Percentiles rank a stretch among this genome's conserved stretches.
Conservation (phyloP, 805 yeast species). For the Wickerhamia fluorescens region DNA sequence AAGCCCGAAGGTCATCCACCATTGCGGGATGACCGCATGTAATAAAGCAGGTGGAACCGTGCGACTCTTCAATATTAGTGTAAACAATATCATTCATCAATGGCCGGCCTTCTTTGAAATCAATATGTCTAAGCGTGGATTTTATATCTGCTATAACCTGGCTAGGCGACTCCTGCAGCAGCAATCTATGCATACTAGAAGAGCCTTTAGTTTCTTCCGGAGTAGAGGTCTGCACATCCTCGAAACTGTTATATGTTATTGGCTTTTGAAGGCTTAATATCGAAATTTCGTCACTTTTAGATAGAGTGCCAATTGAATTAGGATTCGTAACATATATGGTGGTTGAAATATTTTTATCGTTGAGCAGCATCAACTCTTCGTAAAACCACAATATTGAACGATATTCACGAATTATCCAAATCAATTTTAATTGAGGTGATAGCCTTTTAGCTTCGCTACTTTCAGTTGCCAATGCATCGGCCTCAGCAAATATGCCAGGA, state of each 20-base stretch:
- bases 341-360: constrained; percentile 20
- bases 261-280: too few relatives aligned
- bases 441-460: constrained; percentile 1
- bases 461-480: constrained; percentile 9
- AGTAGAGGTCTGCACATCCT: too few relatives aligned
- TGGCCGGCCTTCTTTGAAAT: constrained; percentile 30
- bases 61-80: constrained; percentile 6
- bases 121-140: constrained; percentile 23
- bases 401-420: constrained; percentile 59
- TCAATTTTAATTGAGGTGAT: constrained; percentile 37
- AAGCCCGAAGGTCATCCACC: constrained; percentile 26
- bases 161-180: not conserved
- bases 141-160: constrained; percentile 6
- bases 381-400: constrained; percentile 44
- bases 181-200: constrained; percentile 1
- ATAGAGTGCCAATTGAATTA: too few relatives aligned
- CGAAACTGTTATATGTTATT: too few relatives aligned
- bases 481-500: constrained; percentile 48
- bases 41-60: constrained; percentile 16
- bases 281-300: too few relatives aligned
- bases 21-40: constrained; percentile 27
- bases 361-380: constrained; percentile 32
- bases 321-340: constrained; percentile 24
- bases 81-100: constrained; percentile 5
- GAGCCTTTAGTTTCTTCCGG: not conserved